These are phyloP conservation scores for Aspergillus vadensis DNA, from an alignment of 2,329 filamentous ascomycete species.

Conservation along the genomic window DNA sequence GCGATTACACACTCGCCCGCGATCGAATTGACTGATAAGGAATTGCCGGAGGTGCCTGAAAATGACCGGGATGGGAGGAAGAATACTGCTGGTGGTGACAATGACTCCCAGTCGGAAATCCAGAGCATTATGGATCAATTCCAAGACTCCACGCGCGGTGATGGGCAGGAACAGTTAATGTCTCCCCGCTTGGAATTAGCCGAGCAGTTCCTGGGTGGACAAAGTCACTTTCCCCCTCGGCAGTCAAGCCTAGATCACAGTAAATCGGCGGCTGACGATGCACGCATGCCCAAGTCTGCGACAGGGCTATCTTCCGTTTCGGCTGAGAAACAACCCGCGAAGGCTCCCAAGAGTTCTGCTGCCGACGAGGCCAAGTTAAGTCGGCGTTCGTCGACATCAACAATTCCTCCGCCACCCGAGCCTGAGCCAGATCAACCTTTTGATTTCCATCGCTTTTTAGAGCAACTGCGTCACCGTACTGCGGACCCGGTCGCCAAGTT, in stretches of 20 bases:
- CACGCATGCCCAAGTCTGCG: slow-evolving; percentile 25
- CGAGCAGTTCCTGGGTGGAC: slow-evolving; percentile 71
- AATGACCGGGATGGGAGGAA: slow-evolving; percentile 44
- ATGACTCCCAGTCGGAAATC: slow-evolving; percentile 79
- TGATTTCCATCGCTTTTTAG: slow-evolving; percentile 95
- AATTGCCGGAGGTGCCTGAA: slow-evolving; percentile 39
- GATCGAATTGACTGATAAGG: slow-evolving; percentile 42
- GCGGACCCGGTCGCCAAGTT: slow-evolving; percentile 98
- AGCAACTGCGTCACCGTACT: slow-evolving; percentile 92
- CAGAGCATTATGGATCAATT: slow-evolving; percentile 99
- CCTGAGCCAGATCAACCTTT: slow-evolving; percentile 87
- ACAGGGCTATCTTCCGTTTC: slow-evolving; percentile 17
- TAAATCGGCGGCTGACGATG: slow-evolving; percentile 43
- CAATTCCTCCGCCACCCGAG: slow-evolving; percentile 66
- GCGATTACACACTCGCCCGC: slow-evolving; percentile 43
- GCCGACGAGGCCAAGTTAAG: slow-evolving; percentile 30
- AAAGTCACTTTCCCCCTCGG: slow-evolving; percentile 73
- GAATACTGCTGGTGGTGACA: slow-evolving; percentile 61
- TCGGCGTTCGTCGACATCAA: slow-evolving; percentile 40
- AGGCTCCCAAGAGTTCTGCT: slow-evolving; percentile 28
- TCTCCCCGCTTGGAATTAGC: slow-evolving; percentile 81
- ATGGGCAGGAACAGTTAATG: slow-evolving; percentile 82
- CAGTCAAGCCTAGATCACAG: slow-evolving; percentile 82
- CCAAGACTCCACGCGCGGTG: slow-evolving; percentile 70
- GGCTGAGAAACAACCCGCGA: slow-evolving; percentile 26